A percentile compares a stretch with the other conserved stretches of the same genome.
These are phyloP conservation scores for Durotheca rogersii DNA, from an alignment of 495 filamentous ascomycete genomes.

Conservation along the genomic window DNA sequence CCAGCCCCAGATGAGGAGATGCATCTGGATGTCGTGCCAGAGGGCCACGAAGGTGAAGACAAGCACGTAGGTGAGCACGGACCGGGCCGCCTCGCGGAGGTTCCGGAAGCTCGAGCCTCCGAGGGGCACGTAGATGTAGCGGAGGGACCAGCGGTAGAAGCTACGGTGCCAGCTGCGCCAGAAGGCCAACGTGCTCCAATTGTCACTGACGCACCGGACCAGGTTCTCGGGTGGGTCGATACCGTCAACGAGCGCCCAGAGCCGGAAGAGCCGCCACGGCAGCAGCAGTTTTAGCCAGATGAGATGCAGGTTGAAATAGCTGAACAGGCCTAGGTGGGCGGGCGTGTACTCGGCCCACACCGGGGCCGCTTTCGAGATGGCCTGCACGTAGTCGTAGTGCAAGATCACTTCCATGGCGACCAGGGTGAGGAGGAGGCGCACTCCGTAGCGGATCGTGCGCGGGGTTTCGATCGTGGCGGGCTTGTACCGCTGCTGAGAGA, in stretches of 20 bases:
- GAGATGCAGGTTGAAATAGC: slow-evolving; percentile 94
- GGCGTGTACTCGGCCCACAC: slow-evolving; percentile 82
- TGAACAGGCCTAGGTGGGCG: slow-evolving; percentile 84
- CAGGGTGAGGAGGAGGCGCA: slow-evolving; percentile 78
- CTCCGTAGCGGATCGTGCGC: slow-evolving; percentile 73
- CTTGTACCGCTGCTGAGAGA: slow-evolving; percentile 75
- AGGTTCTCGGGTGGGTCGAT: slow-evolving; percentile 98
- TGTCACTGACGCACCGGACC: slow-evolving; percentile 94
- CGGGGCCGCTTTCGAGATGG: slow-evolving; percentile 80
- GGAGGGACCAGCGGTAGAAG: slow-evolving; percentile 90
- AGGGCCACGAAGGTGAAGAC: slow-evolving; percentile 97
- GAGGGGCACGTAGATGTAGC: slow-evolving; percentile 92
- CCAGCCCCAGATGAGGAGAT: slow-evolving; percentile 95
- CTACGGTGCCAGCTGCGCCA: slow-evolving; percentile 95
- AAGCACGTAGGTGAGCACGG: slow-evolving; percentile 70
- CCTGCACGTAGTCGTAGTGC: slow-evolving; percentile 90
- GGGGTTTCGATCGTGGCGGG: slow-evolving; percentile 62
- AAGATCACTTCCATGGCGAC: slow-evolving; percentile 93
- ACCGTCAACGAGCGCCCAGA: slow-evolving; percentile 87
- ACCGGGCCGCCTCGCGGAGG: slow-evolving; percentile 39
- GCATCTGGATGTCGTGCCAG: slow-evolving; percentile 97
- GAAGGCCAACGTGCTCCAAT: slow-evolving; percentile 88
- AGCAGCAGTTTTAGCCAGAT: slow-evolving; percentile 98
- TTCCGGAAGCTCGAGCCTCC: slow-evolving; percentile 63
- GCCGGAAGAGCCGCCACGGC: slow-evolving; percentile 95